Percentiles rank a stretch among this genome's conserved stretches.
Evolutionary conservation across 2,329 filamentous ascomycete species (phyloP).

Genomic region (Aspergillus quadricinctus): DNA sequence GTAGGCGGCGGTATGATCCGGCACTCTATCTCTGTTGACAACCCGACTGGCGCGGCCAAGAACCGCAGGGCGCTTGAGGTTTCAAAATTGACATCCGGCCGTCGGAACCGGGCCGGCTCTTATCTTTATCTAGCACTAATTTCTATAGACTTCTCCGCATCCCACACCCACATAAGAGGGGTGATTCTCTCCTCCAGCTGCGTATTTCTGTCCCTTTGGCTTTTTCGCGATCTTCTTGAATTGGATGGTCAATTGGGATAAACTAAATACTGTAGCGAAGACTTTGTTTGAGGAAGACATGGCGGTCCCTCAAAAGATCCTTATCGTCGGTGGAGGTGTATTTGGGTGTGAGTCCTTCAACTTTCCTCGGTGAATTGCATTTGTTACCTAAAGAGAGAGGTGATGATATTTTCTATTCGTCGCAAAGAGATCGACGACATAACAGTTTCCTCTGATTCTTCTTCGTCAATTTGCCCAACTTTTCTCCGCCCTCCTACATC

Average conservation of each 20-base stretch:
- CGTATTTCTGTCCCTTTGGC: background rate
- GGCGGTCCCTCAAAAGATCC: constrained; percentile 33
- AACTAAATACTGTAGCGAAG: background rate
- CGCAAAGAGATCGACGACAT: background rate
- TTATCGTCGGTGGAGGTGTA: constrained; percentile 42
- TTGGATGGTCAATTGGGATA: background rate
- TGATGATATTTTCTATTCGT: background rate
- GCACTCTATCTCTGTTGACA: background rate
- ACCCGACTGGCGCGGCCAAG: constrained; percentile 4
- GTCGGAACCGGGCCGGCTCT: background rate
- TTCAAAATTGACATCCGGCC: background rate
- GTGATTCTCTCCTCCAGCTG: background rate
- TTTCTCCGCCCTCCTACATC: background rate
- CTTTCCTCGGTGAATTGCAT: background rate
- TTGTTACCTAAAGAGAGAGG: background rate
- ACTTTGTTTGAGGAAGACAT: constrained; percentile 10
- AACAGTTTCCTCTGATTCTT: background rate
- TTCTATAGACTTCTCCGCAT: background rate
- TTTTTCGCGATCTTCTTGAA: background rate
- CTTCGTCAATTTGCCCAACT: background rate
- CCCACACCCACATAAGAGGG: background rate
- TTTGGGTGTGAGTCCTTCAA: constrained; percentile 37
- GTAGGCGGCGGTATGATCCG: background rate
- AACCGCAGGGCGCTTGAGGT: background rate
- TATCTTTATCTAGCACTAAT: background rate